Conservation (phyloP, 805 yeast species). For the Hanseniaspora singularis region DNA sequence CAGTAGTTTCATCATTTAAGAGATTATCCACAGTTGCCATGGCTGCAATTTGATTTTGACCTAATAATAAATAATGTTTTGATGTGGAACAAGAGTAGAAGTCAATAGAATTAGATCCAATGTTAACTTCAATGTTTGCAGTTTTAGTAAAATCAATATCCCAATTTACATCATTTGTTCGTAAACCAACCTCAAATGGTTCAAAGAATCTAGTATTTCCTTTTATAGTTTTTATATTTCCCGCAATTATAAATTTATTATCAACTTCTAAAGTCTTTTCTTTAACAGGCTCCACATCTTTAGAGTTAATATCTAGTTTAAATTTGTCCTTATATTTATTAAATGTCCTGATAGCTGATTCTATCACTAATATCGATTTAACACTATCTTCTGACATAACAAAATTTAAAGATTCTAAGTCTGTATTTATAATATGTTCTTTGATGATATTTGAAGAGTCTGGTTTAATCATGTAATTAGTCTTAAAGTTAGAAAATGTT, state of each 20-base stretch:
- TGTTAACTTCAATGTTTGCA: neutral
- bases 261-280: neutral
- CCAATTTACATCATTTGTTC: neutral
- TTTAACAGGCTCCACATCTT: no score
- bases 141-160: neutral
- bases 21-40: neutral
- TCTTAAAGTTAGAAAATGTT: neutral
- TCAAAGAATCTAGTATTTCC: neutral
- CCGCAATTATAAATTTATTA: neutral
- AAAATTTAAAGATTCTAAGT: neutral
- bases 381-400: constrained; percentile 7
- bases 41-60: neutral
- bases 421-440: neutral
- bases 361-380: constrained; percentile 4
- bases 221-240: neutral
- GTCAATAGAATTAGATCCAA: neutral
- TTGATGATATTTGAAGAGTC: neutral
- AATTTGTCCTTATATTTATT: neutral
- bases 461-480: neutral
- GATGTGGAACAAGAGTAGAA: neutral
- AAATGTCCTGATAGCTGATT: neutral
- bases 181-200: constrained; percentile 3
- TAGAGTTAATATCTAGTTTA: no score
- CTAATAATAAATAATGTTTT: constrained; percentile 5
- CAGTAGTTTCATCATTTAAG: no score